These are phyloP conservation scores for Trametes villosa DNA, from an alignment of 768 basidiomycete genomes.

Conservation along the genomic window DNA sequence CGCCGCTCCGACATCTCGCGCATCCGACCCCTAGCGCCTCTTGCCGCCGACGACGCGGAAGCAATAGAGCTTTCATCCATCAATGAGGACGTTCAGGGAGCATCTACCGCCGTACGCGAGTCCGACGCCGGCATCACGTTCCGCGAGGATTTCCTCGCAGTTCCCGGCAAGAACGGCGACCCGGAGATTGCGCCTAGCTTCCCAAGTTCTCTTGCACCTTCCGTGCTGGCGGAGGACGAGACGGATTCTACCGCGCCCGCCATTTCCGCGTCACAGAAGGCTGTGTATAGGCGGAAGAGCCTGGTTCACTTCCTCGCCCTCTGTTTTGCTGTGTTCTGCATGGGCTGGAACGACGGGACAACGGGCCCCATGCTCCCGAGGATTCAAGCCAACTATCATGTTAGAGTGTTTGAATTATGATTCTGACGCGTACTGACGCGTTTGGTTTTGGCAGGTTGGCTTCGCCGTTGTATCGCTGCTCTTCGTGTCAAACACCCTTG, in stretches of 20 bases:
- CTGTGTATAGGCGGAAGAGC: conserved; percentile 17
- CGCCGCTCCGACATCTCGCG: conserved; percentile 24
- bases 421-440: neutral
- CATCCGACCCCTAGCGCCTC: neutral
- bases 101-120: neutral
- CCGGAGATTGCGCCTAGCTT: conserved; percentile 22
- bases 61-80: conserved; percentile 18
- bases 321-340: conserved; percentile 60
- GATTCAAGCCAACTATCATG: conserved; percentile 61
- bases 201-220: conserved; percentile 19
- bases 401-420: conserved; percentile 24
- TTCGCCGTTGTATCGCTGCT: conserved; percentile 63
- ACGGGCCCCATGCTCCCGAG: conserved; percentile 76
- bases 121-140: neutral
- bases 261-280: conserved; percentile 21
- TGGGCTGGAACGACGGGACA: conserved; percentile 80
- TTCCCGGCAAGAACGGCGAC: conserved; percentile 3
- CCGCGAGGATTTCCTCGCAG: conserved; percentile 7
- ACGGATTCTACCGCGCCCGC: conserved; percentile 18
- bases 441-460: conserved; percentile 39
- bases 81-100: neutral
- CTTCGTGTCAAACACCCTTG: conserved; percentile 55
- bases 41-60: neutral
- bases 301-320: conserved; percentile 55
- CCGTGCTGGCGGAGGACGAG: conserved; percentile 3